Percentiles rank a stretch among this genome's conserved stretches.
These are phyloP conservation scores for Aureobasidium sp. DNA, from an alignment of 2,329 filamentous ascomycete genomes.

Conservation along the genomic window DNA sequence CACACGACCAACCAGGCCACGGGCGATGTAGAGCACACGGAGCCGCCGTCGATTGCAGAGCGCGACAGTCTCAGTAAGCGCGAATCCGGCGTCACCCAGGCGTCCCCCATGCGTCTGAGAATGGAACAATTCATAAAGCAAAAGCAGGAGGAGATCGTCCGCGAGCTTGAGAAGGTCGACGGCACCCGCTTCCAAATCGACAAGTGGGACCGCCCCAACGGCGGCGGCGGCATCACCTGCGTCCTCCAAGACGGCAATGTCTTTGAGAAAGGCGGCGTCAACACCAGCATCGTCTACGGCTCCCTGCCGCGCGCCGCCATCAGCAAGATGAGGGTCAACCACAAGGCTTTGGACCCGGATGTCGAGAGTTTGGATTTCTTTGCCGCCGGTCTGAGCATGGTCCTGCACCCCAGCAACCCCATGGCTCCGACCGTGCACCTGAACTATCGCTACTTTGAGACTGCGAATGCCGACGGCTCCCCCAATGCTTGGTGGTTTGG, in stretches of 20 bases:
- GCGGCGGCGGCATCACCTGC: constrained; percentile 88
- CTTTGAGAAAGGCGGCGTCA: constrained; percentile 96
- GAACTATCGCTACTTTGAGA: constrained; percentile 99
- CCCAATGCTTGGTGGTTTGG: constrained; percentile 97
- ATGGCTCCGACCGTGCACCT: constrained; percentile 97
- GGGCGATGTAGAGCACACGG: constrained; percentile 37
- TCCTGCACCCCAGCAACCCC: constrained; percentile 87
- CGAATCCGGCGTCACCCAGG: constrained; percentile 61
- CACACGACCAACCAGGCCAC: constrained; percentile 24
- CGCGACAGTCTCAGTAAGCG: constrained; percentile 74
- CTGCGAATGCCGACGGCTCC: constrained; percentile 70
- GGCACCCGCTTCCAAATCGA: constrained; percentile 74
- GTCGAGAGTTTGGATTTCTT: constrained; percentile 89
- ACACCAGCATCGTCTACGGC: constrained; percentile 91
- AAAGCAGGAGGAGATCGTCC: constrained; percentile 81
- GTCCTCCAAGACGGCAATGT: constrained; percentile 93
- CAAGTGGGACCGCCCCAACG: constrained; percentile 77
- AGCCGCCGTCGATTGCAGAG: constrained; percentile 68
- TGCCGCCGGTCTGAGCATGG: constrained; percentile 83
- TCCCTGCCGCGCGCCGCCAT: constrained; percentile 80
- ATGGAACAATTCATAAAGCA: constrained; percentile 97
- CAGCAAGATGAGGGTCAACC: constrained; percentile 85
- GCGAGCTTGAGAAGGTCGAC: constrained; percentile 73
- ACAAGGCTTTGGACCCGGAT: constrained; percentile 75
- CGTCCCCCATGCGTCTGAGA: constrained; percentile 90